Base-by-base conservation (phyloP, 2,329 filamentous ascomycete species). In the Orbilia blumenaviensis region DNA sequence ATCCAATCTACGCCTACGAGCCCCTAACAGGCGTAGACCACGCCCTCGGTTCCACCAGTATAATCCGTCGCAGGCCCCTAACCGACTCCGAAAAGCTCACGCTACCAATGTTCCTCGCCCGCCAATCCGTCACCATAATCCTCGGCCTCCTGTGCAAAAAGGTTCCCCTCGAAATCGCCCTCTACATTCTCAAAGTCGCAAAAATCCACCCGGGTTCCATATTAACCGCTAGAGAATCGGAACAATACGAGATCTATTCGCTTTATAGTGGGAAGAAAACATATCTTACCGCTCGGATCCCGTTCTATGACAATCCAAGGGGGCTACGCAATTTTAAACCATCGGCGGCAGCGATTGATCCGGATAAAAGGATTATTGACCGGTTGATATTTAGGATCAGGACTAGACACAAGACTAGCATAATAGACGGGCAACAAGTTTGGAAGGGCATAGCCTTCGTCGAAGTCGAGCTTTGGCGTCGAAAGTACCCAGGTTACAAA, bases 231-330 rank as follows among this genome's bases (percentile, higher is more conserved):
- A 7, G 2, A 41, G n/a, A 32, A 6, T 2, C 9, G n/a, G 41
- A 48, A n/a, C n/a, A 9, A 16, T 23, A 2, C n/a, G 46, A 60
- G 3, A 10, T 27, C 8, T 16, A 9, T 4, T 60, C 50, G 10
- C 32, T 77, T 29, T 2, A 21, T 21, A 29, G 61, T 32, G 50
- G 50, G 0, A 58, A 48, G 16, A 54, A 38, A 21, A 36, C 66
- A 3, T 77, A 77, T 18, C 42, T 77, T 0, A 66, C 66, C n/a
- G 50, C 60, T 14, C 12, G 23, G 1, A 61, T 77, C 14, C 72
- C 72, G 0, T 61, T 61, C n/a, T 77, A 61, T 23, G 48, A 56
- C 6, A 66, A 52, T 18, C 10, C 18, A 0, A 25, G 25, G 2
- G 12, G 18, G 3, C 18, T 32, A 34, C 25, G n/a, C 4, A 32